Evolutionary conservation across 163 green algal genomes (phyloP).

Genomic region (Chloroidium sp.): DNA sequence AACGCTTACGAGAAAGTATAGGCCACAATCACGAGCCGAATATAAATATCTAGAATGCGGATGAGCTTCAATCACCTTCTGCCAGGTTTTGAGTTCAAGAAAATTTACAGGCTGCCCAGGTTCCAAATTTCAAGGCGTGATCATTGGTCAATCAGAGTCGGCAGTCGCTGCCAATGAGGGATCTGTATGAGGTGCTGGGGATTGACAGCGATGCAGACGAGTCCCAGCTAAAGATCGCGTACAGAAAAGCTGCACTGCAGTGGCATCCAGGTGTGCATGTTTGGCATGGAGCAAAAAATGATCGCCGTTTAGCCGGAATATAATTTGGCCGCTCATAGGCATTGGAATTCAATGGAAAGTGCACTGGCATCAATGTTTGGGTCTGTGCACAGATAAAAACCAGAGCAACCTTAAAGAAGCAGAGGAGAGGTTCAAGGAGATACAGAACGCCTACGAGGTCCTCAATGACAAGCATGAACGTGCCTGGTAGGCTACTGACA

Average conservation of each 20-base stretch:
- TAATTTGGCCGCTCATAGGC: background rate
- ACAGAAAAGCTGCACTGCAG: conserved; percentile 70
- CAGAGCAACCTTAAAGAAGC: conserved; percentile 59
- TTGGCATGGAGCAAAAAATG: conserved; percentile 6
- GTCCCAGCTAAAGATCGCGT: conserved; percentile 70
- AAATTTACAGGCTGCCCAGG: too few relatives aligned
- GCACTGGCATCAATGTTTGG: background rate
- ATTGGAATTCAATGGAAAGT: background rate
- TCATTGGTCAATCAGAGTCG: too few relatives aligned
- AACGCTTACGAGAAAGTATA: too few relatives aligned
- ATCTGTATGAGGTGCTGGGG: conserved; percentile 75
- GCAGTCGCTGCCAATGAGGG: too few relatives aligned
- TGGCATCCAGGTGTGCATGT: conserved; percentile 71
- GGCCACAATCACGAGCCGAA: too few relatives aligned
- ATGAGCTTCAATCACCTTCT: too few relatives aligned
- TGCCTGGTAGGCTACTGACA: conserved; percentile 53
- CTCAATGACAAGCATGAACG: conserved; percentile 86
- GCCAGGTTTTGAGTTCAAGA: too few relatives aligned
- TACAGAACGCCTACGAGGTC: conserved; percentile 91
- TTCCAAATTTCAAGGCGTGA: too few relatives aligned
- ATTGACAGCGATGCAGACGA: conserved; percentile 58
- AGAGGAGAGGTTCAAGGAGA: conserved; percentile 76
- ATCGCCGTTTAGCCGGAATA: background rate
- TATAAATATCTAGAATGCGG: too few relatives aligned
- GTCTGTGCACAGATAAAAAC: conserved; percentile 77